Base-by-base conservation (phyloP, 2,329 filamentous ascomycete genomes). In the Cytospora paraplurivora region DNA sequence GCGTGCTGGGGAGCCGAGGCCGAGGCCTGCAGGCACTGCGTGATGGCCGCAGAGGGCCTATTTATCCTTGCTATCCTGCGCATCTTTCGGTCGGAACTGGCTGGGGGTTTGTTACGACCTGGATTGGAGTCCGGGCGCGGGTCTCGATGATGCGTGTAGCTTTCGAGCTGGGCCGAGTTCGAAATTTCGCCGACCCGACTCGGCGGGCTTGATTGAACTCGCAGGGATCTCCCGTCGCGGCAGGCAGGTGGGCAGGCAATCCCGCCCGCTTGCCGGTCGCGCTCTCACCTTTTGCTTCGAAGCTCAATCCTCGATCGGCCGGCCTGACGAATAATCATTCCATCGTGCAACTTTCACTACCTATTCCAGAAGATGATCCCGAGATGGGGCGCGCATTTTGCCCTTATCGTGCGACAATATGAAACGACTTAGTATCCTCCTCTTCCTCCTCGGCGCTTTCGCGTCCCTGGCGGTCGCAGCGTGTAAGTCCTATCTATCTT, bases 391-490 rank as follows among this genome's bases (percentile, higher is more conserved):
- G 15, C n/a, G 10, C 7, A 12, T 35, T n/a, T n/a, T 52, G 53
- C 32, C n/a, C 35, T 38, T 13, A 13, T 44, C 27, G 37, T n/a
- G 17, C 32, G 7, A 19, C 49, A 66, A 62, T 34, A 74, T 71
- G 72, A 69, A 70, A 58, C 70, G 69, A 38, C 64, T 72, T 34
- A 66, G 68, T 13, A 32, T 72, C 53, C 63, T 72, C 51, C 63
- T 75, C 10, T 68, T 75, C 61, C 60, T 76, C 34, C 38, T 74
- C 55, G 72, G 71, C 54, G 66, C 68, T 11, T 64, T 76, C n/a
- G 62, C 70, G 38, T 73, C 72, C 13, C 65, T 74, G 19, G 71
- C 68, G 4, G 68, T 69, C 32, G 82, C 82, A 69, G 71, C 75
- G 41, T 79, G 81, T 83, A 74, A 71, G 78, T 71, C 37, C 47